Base-by-base conservation (phyloP, 2,329 filamentous ascomycete species). In the Apiospora koreana region DNA sequence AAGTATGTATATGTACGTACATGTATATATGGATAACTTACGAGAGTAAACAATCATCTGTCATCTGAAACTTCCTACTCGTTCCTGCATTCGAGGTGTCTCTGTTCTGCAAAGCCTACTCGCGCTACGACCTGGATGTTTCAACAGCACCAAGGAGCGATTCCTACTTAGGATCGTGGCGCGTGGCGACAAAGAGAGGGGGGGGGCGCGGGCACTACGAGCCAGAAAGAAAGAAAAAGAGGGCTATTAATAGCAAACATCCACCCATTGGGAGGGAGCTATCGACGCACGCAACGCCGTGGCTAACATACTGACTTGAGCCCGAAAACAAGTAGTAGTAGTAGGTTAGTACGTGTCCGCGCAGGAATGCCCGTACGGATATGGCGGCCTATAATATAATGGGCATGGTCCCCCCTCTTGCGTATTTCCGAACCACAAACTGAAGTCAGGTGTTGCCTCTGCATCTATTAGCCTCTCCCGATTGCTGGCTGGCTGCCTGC, bases 201-300 rank as follows among this genome's bases (percentile, higher is more conserved):
- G 50, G 28, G 50, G 48, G 50, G 50, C 50, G 54, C 54, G 54
- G 54, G 54, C 54, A 62, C 54, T 38, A 62, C 54, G 31, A 62
- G 31, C 28, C 21, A n/a, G 43, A 21, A 35, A 12, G 21, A 31
- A 31, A 31, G 21, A 38, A 62, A 62, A 62, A 62, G 54, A 62
- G 54, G 54, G 18, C 54, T 62, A 62, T 62, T 62, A 62, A 62
- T 62, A 62, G 54, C 54, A 62, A 62, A 18, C 54, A 62, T 14
- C 54, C 54, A 62, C 54, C 35, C 54, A 43, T 35, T 4, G 35
- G 50, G 28, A n/a, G n/a, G 14, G 14, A 16, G 50, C 50, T 58
- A 58, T 58, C 50, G 50, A 58, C 28, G 31, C 54, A 35, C 54
- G 31, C 54, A 62, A 62, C 31, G 54, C 54, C 31, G 21, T 62